phyloP scores from a whole-genome alignment of 352 stramenopile species.

The Phytophthora rubi region DNA sequence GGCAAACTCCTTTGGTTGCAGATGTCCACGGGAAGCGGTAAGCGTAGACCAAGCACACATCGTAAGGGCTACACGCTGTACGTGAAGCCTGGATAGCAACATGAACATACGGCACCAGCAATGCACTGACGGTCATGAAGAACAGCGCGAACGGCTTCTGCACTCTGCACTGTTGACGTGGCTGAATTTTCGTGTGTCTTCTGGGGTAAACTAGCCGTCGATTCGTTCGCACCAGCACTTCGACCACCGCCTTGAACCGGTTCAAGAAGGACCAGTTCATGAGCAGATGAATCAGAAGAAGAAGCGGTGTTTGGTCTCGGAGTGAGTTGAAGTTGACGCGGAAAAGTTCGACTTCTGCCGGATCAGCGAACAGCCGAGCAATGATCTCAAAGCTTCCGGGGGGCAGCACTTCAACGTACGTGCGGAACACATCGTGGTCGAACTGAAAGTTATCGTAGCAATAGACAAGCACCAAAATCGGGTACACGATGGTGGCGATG shows the following conservation, averaged over 20 bases:
- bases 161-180: conserved; percentile 17
- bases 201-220: conserved; percentile 34
- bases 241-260: conserved; percentile 27
- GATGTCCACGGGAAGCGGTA: conserved; percentile 32
- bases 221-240: conserved; percentile 25
- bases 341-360: conserved; percentile 41
- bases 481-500: conserved; percentile 39
- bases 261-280: conserved; percentile 41
- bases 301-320: conserved; percentile 24
- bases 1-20: conserved; percentile 26
- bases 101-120: conserved; percentile 23
- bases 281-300: conserved; percentile 34
- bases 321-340: conserved; percentile 41
- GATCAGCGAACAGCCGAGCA: conserved; percentile 38
- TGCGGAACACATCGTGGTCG: conserved; percentile 31
- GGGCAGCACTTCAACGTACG: conserved; percentile 24
- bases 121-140: conserved; percentile 19
- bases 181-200: conserved; percentile 23
- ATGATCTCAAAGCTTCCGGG: conserved; percentile 43
- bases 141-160: conserved; percentile 30
- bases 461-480: conserved; percentile 40
- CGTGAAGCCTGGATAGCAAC: conserved; percentile 27
- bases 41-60: conserved; percentile 31
- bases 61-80: conserved; percentile 12
- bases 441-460: conserved; percentile 45